Evolutionary conservation across 2,329 filamentous ascomycete genomes (phyloP).

Genomic region (Blastomyces gilchristii): DNA sequence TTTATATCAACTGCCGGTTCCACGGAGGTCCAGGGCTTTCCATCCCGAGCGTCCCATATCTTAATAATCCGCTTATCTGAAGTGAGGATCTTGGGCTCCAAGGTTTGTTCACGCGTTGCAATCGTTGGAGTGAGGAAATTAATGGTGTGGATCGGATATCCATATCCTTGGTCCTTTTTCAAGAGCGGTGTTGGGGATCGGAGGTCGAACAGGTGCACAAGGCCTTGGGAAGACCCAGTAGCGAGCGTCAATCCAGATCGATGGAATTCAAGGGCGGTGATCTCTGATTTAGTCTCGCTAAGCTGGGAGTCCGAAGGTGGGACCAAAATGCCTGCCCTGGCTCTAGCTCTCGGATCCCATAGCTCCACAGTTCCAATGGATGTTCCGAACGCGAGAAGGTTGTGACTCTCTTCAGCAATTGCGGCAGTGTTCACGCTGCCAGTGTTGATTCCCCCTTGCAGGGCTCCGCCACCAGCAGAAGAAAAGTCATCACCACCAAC

Average conservation of each 20-base stretch:
- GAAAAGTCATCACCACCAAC: slow-evolving; percentile 71
- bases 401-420: slow-evolving; percentile 80
- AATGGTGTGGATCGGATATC: slow-evolving; percentile 81
- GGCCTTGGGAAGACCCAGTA: slow-evolving; percentile 75
- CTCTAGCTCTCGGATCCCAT: slow-evolving; percentile 82
- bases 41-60: slow-evolving; percentile 77
- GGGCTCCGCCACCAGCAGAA: slow-evolving; percentile 55
- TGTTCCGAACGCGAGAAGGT: slow-evolving; percentile 85
- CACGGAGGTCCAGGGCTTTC: slow-evolving; percentile 87
- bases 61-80: slow-evolving; percentile 96
- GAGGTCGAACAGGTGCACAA: slow-evolving; percentile 85
- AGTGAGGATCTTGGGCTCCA: slow-evolving; percentile 68
- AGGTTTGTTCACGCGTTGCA: slow-evolving; percentile 58
- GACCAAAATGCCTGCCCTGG: slow-evolving; percentile 66
- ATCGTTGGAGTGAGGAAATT: slow-evolving; percentile 56
- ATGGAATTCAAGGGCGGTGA: slow-evolving; percentile 82
- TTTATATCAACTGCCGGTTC: slow-evolving; percentile 94
- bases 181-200: slow-evolving; percentile 76
- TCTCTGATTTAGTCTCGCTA: slow-evolving; percentile 44
- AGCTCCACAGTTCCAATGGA: slow-evolving; percentile 93
- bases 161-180: slow-evolving; percentile 92
- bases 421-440: slow-evolving; percentile 81
- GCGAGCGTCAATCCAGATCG: slow-evolving; percentile 74
- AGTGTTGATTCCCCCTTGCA: slow-evolving; percentile 78
- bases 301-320: slow-evolving; percentile 37